Evolutionary conservation across 2,329 filamentous ascomycete genomes (phyloP).

Genomic region (Rachicladosporium sp.): DNA sequence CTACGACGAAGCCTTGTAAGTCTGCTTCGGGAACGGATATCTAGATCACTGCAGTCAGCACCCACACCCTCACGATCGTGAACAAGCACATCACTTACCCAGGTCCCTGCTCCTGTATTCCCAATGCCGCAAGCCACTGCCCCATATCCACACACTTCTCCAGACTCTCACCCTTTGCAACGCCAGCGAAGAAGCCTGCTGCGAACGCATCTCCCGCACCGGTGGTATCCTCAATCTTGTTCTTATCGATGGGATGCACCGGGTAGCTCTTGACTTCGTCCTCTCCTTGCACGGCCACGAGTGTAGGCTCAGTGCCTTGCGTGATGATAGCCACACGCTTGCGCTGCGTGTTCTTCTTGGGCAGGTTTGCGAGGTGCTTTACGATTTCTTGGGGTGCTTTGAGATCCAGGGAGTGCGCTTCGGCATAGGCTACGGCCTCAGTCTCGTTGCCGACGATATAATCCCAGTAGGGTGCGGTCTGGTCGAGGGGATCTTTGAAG

Average conservation of each 20-base stretch:
- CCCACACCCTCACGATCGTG: background rate
- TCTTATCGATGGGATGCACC: conserved; percentile 65
- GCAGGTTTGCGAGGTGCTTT: conserved; percentile 70
- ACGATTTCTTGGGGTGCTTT: conserved; percentile 77
- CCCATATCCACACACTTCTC: conserved; percentile 77
- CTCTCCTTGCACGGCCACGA: conserved; percentile 57
- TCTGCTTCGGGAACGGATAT: conserved; percentile 27
- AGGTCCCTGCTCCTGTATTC: conserved; percentile 89
- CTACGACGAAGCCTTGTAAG: conserved; percentile 18
- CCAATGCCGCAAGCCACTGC: conserved; percentile 88
- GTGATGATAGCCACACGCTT: conserved; percentile 84
- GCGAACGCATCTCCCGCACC: conserved; percentile 94
- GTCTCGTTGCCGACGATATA: conserved; percentile 96
- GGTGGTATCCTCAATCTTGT: conserved; percentile 87
- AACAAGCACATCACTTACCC: conserved; percentile 53
- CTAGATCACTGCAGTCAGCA: conserved; percentile 10
- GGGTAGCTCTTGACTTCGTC: conserved; percentile 59
- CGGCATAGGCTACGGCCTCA: conserved; percentile 78
- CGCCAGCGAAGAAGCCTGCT: conserved; percentile 80
- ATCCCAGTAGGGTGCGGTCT: conserved; percentile 81
- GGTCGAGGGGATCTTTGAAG: conserved; percentile 92
- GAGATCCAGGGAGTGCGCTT: conserved; percentile 60
- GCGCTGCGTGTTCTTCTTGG: conserved; percentile 81
- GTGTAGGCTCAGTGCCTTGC: conserved; percentile 81
- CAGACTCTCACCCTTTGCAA: conserved; percentile 72